These are phyloP conservation scores for Porpolomopsis calyptriformis DNA, from an alignment of 768 basidiomycete species.

Conservation along the genomic window DNA sequence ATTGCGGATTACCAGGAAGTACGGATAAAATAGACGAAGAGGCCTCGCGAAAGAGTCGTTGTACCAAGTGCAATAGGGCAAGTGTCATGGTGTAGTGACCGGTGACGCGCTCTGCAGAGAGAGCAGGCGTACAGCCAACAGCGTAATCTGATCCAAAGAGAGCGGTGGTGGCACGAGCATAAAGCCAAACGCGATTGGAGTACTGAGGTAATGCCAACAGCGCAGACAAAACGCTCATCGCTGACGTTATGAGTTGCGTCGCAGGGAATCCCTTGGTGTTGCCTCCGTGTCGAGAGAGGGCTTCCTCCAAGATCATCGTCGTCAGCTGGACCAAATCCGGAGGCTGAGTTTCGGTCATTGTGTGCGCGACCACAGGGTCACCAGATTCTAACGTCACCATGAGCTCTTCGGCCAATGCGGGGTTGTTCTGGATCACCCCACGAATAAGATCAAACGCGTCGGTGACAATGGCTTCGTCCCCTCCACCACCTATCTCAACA, in stretches of 20 bases:
- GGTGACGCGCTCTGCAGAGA: constrained; percentile 58
- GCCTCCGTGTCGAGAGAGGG: constrained; percentile 45
- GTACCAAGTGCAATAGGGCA: constrained; percentile 65
- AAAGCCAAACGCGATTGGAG: constrained; percentile 82
- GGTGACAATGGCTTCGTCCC: constrained; percentile 56
- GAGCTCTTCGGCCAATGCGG: constrained; percentile 50
- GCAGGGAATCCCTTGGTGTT: constrained; percentile 33
- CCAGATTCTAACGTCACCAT: constrained; percentile 58
- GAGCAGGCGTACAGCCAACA: constrained; percentile 51
- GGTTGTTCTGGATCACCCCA: constrained; percentile 63
- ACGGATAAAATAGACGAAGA: constrained; percentile 41
- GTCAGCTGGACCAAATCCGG: constrained; percentile 72
- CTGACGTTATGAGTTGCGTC: constrained; percentile 62
- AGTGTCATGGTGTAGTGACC: constrained; percentile 79
- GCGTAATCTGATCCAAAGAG: constrained; percentile 60
- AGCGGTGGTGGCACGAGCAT: constrained; percentile 66
- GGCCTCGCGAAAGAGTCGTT: constrained; percentile 66
- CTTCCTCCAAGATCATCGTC: constrained; percentile 72
- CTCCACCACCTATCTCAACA: constrained; percentile 52
- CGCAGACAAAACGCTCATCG: constrained; percentile 71
- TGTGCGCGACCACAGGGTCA: constrained; percentile 40
- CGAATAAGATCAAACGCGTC: constrained; percentile 73
- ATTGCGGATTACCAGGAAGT: constrained; percentile 41
- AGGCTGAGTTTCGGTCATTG: constrained; percentile 41
- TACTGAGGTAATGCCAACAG: constrained; percentile 64